phyloP scores from a whole-genome alignment of 129 eudicot genomes.

The Oenanthe sinensis region DNA sequence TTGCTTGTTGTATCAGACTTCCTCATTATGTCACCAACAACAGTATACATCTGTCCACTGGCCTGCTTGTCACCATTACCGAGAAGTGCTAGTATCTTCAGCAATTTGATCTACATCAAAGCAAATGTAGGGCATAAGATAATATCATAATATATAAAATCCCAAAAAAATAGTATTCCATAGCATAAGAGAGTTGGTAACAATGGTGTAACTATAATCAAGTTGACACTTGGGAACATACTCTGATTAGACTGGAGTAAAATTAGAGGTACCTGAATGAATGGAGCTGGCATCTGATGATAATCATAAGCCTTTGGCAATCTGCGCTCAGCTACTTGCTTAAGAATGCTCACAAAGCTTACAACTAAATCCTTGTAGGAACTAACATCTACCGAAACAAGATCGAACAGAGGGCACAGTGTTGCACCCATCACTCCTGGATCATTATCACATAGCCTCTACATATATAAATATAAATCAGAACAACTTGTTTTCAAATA shows the following conservation, averaged over 20 bases:
- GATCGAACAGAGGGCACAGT: slow-evolving; percentile 85
- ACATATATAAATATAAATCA: slow-evolving; percentile 6
- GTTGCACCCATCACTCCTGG: slow-evolving; percentile 99
- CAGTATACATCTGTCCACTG: slow-evolving; percentile 94
- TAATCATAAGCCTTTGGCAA: slow-evolving; percentile 95
- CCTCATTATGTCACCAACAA: slow-evolving; percentile 85
- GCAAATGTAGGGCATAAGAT: neutral
- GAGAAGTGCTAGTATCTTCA: slow-evolving; percentile 70
- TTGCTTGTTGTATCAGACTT: slow-evolving; percentile 79
- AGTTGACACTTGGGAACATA: neutral
- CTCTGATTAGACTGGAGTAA: neutral
- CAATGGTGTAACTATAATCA: neutral
- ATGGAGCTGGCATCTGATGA: slow-evolving; percentile 99
- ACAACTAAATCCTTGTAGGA: slow-evolving; percentile 78
- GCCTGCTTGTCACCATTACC: slow-evolving; percentile 92
- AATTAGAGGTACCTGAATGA: slow-evolving; percentile 66
- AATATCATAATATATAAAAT: neutral
- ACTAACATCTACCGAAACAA: slow-evolving; percentile 60
- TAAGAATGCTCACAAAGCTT: slow-evolving; percentile 90
- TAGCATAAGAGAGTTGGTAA: neutral
- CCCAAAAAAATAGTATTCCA: neutral
- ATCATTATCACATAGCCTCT: slow-evolving; percentile 94
- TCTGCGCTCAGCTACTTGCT: slow-evolving; percentile 98
- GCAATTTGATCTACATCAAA: slow-evolving; percentile 72
- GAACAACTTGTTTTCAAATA: neutral